Evolutionary conservation across 2,329 filamentous ascomycete genomes (phyloP), one percentile per base, ranked within the genome.

Genomic region (Fusarium nygamai): DNA sequence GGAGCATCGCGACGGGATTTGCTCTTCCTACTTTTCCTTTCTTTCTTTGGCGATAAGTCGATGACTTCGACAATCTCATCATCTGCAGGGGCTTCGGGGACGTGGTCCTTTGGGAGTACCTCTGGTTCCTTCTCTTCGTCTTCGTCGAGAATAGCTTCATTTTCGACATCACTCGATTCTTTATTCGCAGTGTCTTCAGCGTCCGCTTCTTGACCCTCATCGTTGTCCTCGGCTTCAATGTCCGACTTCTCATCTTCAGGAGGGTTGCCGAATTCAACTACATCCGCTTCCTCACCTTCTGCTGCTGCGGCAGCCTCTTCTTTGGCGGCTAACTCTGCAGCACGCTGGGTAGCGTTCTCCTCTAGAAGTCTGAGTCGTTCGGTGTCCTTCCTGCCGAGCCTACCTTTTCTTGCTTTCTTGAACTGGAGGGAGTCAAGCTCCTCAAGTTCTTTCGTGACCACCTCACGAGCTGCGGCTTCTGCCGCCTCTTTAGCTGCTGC

Each of bases 1-100:
- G 81, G 81, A 33, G 81, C 80, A 60, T 79, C 77, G 29, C 83
- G 78, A 71, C 83, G 85, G 43, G 79, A 78, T 69, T 81, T 86
- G 60, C 80, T 82, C 79, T 81, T 83, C 75, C 82, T 84, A 64
- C 81, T 83, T 79, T 86, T 86, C 80, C 83, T 86, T 69, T 80
- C 82, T 57, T 82, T 82, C 71, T 85, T 82, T 0, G 86, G 80
- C 20, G 86, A 82, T 81, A 87, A 84, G 65, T 89, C 88, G 72
- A 89, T 75, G 57, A 89, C 82, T 62, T 88, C 87, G 47, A 88
- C 80, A 44, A 73, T 68, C 43, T 76, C 73, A 27, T 69, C 72
- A 29, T 71, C 72, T 36, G 56, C 60, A 33, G 62, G 51, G 12
- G 59, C 58, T 54, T 74, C 73, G 11, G 75, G 78, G 48, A 77